A percentile compares a stretch with the other conserved stretches of the same genome.
Conservation (phyloP, 2,329 filamentous ascomycete species). For the Xylaria sp. region DNA sequence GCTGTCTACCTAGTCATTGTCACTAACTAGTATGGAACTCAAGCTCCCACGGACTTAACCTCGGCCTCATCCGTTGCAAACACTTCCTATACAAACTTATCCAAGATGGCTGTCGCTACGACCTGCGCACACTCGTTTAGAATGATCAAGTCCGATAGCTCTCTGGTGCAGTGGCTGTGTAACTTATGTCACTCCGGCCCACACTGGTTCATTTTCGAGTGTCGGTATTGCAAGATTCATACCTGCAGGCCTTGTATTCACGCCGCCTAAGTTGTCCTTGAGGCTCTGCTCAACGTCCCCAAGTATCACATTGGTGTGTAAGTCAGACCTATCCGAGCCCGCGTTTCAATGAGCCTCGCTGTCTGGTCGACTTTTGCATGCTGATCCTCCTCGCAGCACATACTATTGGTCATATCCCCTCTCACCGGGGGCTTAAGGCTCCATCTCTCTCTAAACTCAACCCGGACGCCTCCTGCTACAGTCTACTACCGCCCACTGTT, state of each 20-base stretch:
- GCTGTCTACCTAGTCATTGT: not conserved
- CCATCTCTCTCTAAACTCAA: not conserved
- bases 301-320: slow-evolving; percentile 5
- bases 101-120: slow-evolving; percentile 48
- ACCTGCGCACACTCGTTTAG: slow-evolving; percentile 59
- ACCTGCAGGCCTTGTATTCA: slow-evolving; percentile 56
- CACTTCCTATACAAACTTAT: slow-evolving; percentile 9
- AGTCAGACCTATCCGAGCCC: not conserved
- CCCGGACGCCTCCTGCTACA: slow-evolving; percentile 1
- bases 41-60: not conserved
- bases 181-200: slow-evolving; percentile 59
- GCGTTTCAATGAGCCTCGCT: not conserved
- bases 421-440: not conserved
- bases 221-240: slow-evolving; percentile 62
- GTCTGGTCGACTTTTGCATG: not conserved
- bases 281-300: not conserved
- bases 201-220: slow-evolving; percentile 65
- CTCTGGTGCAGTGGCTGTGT: slow-evolving; percentile 61
- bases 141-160: slow-evolving; percentile 63
- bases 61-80: not conserved
- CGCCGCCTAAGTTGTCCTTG: slow-evolving; percentile 31
- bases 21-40: slow-evolving; percentile 1
- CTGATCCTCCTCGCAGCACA: slow-evolving; percentile 9
- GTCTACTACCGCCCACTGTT: not conserved
- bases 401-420: slow-evolving; percentile 1